phyloP scores from a whole-genome alignment of 2,329 filamentous ascomycete genomes.

The Macroventuria anomochaeta region DNA sequence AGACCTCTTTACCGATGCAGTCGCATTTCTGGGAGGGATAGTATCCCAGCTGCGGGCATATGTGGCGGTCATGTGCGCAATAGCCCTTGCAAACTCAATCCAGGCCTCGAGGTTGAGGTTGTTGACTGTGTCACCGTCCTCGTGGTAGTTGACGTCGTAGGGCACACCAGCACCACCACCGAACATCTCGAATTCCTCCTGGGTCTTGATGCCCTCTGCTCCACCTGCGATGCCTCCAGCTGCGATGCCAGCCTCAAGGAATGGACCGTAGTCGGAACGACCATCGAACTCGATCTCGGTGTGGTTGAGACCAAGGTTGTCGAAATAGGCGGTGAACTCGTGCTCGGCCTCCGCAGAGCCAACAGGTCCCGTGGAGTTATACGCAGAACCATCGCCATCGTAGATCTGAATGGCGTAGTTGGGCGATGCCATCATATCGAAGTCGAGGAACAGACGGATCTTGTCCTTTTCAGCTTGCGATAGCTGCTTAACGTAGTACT shows the following conservation, averaged over 20 bases:
- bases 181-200: slow-evolving; percentile 69
- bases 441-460: slow-evolving; percentile 72
- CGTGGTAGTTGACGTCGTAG: slow-evolving; percentile 65
- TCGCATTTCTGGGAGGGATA: slow-evolving; percentile 37
- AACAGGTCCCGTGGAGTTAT: slow-evolving; percentile 60
- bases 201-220: slow-evolving; percentile 77
- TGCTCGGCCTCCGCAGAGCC: slow-evolving; percentile 73
- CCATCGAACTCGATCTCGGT: slow-evolving; percentile 78
- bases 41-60: slow-evolving; percentile 44
- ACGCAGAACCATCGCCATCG: slow-evolving; percentile 64
- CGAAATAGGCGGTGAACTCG: slow-evolving; percentile 57
- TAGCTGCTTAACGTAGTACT: slow-evolving; percentile 62
- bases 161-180: slow-evolving; percentile 70
- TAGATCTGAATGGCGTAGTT: slow-evolving; percentile 64
- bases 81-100: slow-evolving; percentile 62
- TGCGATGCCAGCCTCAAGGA: slow-evolving; percentile 75
- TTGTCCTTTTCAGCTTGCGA: slow-evolving; percentile 60
- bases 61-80: slow-evolving; percentile 60
- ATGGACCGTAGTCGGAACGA: slow-evolving; percentile 79
- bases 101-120: slow-evolving; percentile 63
- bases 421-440: slow-evolving; percentile 73
- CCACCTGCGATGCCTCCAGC: slow-evolving; percentile 79
- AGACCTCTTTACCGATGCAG: slow-evolving; percentile 28
- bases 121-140: slow-evolving; percentile 58
- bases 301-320: slow-evolving; percentile 48